A percentile compares a stretch with the other conserved stretches of the same genome.
Conservation (phyloP, 2,329 filamentous ascomycete genomes). For the Basipetospora sp. region DNA sequence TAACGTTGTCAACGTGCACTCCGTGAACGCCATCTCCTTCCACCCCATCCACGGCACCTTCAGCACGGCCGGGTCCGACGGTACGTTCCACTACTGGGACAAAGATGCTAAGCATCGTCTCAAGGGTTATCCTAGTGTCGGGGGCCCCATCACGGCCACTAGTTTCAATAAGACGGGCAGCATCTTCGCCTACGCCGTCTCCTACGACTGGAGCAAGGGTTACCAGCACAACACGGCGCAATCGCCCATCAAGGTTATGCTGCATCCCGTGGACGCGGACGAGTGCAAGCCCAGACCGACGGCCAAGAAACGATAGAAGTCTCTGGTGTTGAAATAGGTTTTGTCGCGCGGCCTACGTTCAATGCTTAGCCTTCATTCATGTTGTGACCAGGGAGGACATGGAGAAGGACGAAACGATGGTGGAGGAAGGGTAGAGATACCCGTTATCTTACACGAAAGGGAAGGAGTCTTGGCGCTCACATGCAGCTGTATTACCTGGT, state of each 20-base stretch:
- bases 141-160: conserved; percentile 76
- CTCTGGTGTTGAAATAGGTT: too few relatives aligned
- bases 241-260: conserved; percentile 67
- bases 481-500: background rate
- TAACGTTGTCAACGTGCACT: conserved; percentile 77
- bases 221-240: conserved; percentile 68
- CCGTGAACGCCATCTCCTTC: conserved; percentile 95
- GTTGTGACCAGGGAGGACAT: too few relatives aligned
- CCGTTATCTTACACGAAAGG: background rate
- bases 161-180: conserved; percentile 78
- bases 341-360: too few relatives aligned
- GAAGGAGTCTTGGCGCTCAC: background rate
- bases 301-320: conserved; percentile 13
- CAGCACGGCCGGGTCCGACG: conserved; percentile 86
- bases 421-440: background rate
- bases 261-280: conserved; percentile 56
- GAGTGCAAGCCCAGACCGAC: conserved; percentile 48
- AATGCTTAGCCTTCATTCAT: too few relatives aligned
- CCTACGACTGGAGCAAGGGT: conserved; percentile 98
- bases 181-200: conserved; percentile 78
- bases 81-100: conserved; percentile 95
- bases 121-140: conserved; percentile 74
- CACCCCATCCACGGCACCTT: conserved; percentile 96
- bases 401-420: background rate
- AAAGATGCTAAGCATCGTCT: conserved; percentile 78